Evolutionary conservation across 1,284 basidiomycete species (phyloP).

Genomic region (Ustilago crameri): DNA sequence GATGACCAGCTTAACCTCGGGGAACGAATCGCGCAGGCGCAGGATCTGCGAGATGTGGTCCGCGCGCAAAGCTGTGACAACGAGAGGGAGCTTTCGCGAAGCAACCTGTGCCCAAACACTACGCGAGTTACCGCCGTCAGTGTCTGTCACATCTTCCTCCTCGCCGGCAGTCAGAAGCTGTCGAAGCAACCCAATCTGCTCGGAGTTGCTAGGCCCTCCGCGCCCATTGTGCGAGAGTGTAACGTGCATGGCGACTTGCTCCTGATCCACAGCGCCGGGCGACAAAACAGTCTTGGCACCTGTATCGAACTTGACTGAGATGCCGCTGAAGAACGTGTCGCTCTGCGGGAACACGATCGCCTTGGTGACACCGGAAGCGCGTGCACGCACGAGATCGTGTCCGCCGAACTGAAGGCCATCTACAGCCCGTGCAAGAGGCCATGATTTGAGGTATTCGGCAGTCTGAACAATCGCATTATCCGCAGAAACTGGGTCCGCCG

Average conservation of each 20-base stretch:
- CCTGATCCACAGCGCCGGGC: slow-evolving; percentile 75
- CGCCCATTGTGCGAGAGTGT: slow-evolving; percentile 71
- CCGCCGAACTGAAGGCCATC: slow-evolving; percentile 60
- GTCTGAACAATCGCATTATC: slow-evolving; percentile 12
- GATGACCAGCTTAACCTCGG: slow-evolving; percentile 74
- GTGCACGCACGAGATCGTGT: slow-evolving; percentile 65
- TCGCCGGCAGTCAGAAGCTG: slow-evolving; percentile 71
- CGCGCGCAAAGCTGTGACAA: slow-evolving; percentile 77
- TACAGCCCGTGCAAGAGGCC: slow-evolving; percentile 42
- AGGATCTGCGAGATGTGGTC: slow-evolving; percentile 81
- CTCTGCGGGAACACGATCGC: slow-evolving; percentile 71
- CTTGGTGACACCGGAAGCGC: slow-evolving; percentile 74
- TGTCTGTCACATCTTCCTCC: slow-evolving; percentile 68
- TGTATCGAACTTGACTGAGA: slow-evolving; percentile 46
- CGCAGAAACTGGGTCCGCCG: slow-evolving; percentile 21
- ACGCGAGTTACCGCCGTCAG: slow-evolving; percentile 63
- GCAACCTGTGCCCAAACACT: slow-evolving; percentile 38
- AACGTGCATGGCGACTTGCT: slow-evolving; percentile 79
- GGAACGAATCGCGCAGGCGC: slow-evolving; percentile 78
- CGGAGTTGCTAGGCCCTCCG: slow-evolving; percentile 73
- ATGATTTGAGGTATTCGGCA: slow-evolving; percentile 15
- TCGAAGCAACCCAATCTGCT: slow-evolving; percentile 78
- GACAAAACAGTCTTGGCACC: slow-evolving; percentile 70
- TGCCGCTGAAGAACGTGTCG: slow-evolving; percentile 73
- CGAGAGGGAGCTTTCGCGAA: slow-evolving; percentile 74